Percentiles rank a stretch among this genome's conserved stretches.
Evolutionary conservation across 495 filamentous ascomycete genomes (phyloP).

Genomic region (Bacidia gigantensis): DNA sequence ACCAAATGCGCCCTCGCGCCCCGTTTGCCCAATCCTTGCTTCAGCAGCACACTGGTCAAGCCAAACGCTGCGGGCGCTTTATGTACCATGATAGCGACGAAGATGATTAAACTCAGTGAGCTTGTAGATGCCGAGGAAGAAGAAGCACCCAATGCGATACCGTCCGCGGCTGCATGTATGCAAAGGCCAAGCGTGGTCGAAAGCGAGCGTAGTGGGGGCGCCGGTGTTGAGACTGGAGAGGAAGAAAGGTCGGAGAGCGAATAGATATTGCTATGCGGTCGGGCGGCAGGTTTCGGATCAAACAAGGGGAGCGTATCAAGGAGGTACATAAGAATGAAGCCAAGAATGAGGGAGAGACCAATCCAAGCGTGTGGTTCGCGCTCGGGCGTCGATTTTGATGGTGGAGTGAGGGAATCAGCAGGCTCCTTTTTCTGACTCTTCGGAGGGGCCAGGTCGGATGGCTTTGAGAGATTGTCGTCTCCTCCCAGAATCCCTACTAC

Average conservation of each 20-base stretch:
- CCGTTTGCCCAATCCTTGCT: conserved; percentile 77
- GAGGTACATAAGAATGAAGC: conserved; percentile 94
- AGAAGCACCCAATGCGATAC: conserved; percentile 87
- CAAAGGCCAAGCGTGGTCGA: conserved; percentile 84
- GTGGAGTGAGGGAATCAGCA: neutral
- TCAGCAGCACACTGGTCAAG: conserved; percentile 73
- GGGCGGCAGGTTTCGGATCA: conserved; percentile 35
- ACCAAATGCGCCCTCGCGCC: conserved; percentile 73
- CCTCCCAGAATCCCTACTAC: conserved; percentile 16
- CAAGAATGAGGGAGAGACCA: conserved; percentile 71
- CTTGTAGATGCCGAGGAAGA: conserved; percentile 49
- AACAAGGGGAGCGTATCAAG: conserved; percentile 78
- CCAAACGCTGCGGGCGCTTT: conserved; percentile 96
- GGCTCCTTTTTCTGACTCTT: neutral
- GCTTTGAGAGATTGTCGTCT: neutral
- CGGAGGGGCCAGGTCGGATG: neutral
- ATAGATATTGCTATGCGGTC: conserved; percentile 29
- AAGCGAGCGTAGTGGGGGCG: conserved; percentile 28
- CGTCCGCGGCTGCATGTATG: conserved; percentile 95
- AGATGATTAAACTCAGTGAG: conserved; percentile 75
- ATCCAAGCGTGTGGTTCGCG: conserved; percentile 57
- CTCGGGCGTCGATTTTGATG: conserved; percentile 13
- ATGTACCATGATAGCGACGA: conserved; percentile 91
- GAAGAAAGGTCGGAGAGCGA: conserved; percentile 20
- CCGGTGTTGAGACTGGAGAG: conserved; percentile 18